Evolutionary conservation across 768 basidiomycete species (phyloP).

Genomic region (Panaeolus papilionaceus): DNA sequence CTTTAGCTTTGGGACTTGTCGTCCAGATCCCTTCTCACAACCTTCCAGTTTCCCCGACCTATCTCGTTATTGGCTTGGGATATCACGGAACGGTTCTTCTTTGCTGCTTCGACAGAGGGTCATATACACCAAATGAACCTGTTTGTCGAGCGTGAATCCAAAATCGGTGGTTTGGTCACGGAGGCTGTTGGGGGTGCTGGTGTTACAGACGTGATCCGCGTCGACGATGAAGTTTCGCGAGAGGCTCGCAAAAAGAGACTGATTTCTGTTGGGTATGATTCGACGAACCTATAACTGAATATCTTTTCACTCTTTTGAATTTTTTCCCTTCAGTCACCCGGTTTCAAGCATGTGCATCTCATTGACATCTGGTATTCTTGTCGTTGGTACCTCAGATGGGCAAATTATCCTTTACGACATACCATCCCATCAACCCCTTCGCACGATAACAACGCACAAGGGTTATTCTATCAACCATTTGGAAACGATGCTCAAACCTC

Average conservation of each 20-base stretch:
- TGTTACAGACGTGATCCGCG: constrained; percentile 68
- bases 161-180: constrained; percentile 53
- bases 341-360: constrained; percentile 81
- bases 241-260: constrained; percentile 58
- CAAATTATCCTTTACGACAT: constrained; percentile 84
- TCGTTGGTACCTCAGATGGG: constrained; percentile 82
- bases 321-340: constrained; percentile 56
- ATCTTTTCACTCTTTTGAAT: neutral
- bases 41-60: constrained; percentile 86
- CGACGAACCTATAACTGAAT: neutral
- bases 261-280: constrained; percentile 72
- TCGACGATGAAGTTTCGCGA: constrained; percentile 61
- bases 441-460: constrained; percentile 78
- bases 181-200: constrained; percentile 84
- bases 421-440: constrained; percentile 87
- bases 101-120: constrained; percentile 80
- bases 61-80: constrained; percentile 80
- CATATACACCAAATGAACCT: constrained; percentile 82
- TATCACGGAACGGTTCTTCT: constrained; percentile 85
- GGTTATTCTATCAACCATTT: constrained; percentile 75
- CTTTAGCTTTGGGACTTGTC: constrained; percentile 81
- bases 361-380: constrained; percentile 73
- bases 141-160: constrained; percentile 66
- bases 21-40: constrained; percentile 77
- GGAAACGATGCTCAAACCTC: constrained; percentile 81